phyloP scores from a whole-genome alignment of 164 flowering plant genomes.

The Aristolochia contorta region DNA sequence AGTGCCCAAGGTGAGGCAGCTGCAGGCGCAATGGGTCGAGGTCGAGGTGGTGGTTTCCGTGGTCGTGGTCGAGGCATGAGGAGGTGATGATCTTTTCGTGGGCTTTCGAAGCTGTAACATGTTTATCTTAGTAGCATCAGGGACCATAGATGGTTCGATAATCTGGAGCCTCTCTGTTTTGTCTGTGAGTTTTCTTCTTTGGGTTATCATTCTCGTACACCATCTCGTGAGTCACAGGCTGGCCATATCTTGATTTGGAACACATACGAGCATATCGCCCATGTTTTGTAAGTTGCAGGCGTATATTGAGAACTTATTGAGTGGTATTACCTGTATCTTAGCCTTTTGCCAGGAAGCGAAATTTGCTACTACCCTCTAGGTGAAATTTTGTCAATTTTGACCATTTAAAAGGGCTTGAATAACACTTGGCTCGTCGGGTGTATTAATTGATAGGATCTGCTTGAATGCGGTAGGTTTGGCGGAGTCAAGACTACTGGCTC shows the following conservation, averaged over 20 bases:
- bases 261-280: too few species aligned
- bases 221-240: background rate
- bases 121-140: background rate
- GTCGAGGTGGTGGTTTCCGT: constrained; percentile 65
- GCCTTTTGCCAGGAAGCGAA: too few species aligned
- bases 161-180: background rate
- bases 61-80: constrained; percentile 98
- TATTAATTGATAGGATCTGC: too few species aligned
- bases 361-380: too few species aligned
- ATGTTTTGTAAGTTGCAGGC: too few species aligned
- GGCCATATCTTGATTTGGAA: background rate
- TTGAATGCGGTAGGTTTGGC: too few species aligned
- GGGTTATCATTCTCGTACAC: background rate
- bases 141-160: background rate
- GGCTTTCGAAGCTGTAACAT: background rate
- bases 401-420: too few species aligned
- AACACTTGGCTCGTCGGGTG: too few species aligned
- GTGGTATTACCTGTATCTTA: too few species aligned
- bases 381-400: too few species aligned
- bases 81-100: constrained; percentile 38
- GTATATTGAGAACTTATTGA: too few species aligned
- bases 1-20: constrained; percentile 99
- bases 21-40: constrained; percentile 93
- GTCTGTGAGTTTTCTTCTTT: background rate
- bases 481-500: too few species aligned